Evolutionary conservation across 176 grass and related monocot genomes (phyloP), one percentile per base, ranked within the genome.

Genomic region (Raddia guianensis): DNA sequence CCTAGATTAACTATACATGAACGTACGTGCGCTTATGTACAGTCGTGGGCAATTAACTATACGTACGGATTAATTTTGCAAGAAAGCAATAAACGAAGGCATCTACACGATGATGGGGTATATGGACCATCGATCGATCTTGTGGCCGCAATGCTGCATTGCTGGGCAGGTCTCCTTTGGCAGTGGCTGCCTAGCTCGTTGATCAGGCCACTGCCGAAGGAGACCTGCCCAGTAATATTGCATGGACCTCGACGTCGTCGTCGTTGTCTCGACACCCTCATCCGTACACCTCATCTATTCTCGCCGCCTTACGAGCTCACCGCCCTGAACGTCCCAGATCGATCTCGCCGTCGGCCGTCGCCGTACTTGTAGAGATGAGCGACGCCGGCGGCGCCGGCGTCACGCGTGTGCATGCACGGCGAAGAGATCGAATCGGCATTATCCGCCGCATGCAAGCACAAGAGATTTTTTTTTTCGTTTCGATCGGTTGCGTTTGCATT

Each of bases 91-190:
- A 27, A 27, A 27, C 27, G 0, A 27, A n/a, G n/a, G n/a, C 27
- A 27, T 27, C 27, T 27, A 27, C 27, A 27, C 27, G 27, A 27
- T 27, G 27, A 27, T 27, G 27, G 27, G 27, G 27, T 27, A 27
- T 0, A 27, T 27, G 27, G 27, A 27, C 27, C 27, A 27, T 27
- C 27, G 27, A 27, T 27, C 37, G 14, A 37, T 19, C 7, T 6
- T 59, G 50, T 44, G 47, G 10, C 35, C 65, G 42, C 54, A 73
- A 52, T 55, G 46, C 35, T 87, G 89, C 84, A 91, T 92, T 73
- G 78, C 93, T 82, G 82, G 85, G 87, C 90, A 95, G 88, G 74
- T 88, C 79, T 92, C 82, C 87, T 90, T 90, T 92, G 93, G 87
- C 90, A 84, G 87, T 66, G 27, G 68, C 48, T 42, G 12, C 48